Evolutionary conservation across 305 asterid genomes (phyloP).

Genomic region (Petunia hybrid): DNA sequence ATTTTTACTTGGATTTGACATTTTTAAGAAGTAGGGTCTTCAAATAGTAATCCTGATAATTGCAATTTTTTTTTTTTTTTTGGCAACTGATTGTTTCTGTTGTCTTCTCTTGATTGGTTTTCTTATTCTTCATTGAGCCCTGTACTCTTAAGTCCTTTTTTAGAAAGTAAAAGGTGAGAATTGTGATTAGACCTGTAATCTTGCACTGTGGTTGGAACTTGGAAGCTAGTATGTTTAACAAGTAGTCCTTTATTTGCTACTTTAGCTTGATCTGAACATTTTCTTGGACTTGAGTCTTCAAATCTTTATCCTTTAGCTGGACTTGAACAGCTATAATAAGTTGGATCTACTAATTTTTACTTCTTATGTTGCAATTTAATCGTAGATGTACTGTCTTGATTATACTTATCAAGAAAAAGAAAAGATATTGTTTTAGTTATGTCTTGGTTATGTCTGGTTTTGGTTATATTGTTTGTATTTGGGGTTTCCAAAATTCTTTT

Average conservation of each 20-base stretch:
- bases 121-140: background rate
- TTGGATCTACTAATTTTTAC: too few species aligned
- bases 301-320: background rate
- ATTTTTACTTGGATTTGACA: background rate
- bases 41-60: background rate
- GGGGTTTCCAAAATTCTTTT: background rate
- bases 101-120: too few species aligned
- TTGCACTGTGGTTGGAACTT: background rate
- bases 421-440: background rate
- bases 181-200: background rate
- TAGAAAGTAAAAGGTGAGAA: background rate
- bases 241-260: background rate
- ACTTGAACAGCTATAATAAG: background rate
- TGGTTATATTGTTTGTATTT: background rate
- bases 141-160: background rate
- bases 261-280: background rate
- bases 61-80: background rate
- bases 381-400: too few species aligned
- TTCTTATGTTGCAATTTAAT: background rate
- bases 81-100: background rate
- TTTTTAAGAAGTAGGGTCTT: background rate
- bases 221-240: background rate
- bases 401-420: background rate
- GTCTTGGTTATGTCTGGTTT: slow-evolving; percentile 19
- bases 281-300: background rate